Evolutionary conservation across 225 moss, liverwort and hornwort genomes (phyloP).

Genomic region (Straminergon stramineum): DNA sequence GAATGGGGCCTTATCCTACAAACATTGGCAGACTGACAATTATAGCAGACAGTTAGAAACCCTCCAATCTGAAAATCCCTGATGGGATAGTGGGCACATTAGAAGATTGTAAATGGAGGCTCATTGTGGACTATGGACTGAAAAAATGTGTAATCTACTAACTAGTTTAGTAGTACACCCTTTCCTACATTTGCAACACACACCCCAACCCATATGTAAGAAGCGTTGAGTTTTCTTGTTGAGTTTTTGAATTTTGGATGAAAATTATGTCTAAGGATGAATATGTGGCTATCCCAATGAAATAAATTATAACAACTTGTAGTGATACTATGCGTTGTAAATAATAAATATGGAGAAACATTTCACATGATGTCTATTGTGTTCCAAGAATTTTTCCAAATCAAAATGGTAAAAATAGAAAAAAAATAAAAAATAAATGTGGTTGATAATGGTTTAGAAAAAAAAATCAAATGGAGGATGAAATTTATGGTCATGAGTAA

Average conservation of each 20-base stretch:
- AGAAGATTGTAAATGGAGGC: not conserved
- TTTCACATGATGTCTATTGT: not conserved
- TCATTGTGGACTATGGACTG: too few relatives aligned
- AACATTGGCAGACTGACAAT: not conserved
- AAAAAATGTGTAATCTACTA: too few relatives aligned
- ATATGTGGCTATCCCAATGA: not conserved
- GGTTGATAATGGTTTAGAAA: too few relatives aligned
- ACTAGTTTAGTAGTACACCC: too few relatives aligned
- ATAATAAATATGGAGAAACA: not conserved
- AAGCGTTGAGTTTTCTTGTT: not conserved
- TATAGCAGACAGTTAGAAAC: not conserved
- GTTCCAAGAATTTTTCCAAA: not conserved
- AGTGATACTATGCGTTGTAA: too few relatives aligned
- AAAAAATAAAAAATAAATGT: too few relatives aligned
- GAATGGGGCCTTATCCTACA: not conserved
- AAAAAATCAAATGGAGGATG: accelerated
- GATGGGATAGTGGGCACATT: not conserved
- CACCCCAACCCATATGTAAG: too few relatives aligned
- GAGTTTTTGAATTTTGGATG: not conserved
- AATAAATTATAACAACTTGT: not conserved
- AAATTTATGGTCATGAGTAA: not conserved
- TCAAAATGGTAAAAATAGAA: too few relatives aligned
- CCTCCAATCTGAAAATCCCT: not conserved
- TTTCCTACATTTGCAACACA: not conserved
- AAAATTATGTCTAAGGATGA: not conserved